Base-by-base conservation (phyloP, 1,284 basidiomycete genomes). In the Laetiporus sulphureus region DNA sequence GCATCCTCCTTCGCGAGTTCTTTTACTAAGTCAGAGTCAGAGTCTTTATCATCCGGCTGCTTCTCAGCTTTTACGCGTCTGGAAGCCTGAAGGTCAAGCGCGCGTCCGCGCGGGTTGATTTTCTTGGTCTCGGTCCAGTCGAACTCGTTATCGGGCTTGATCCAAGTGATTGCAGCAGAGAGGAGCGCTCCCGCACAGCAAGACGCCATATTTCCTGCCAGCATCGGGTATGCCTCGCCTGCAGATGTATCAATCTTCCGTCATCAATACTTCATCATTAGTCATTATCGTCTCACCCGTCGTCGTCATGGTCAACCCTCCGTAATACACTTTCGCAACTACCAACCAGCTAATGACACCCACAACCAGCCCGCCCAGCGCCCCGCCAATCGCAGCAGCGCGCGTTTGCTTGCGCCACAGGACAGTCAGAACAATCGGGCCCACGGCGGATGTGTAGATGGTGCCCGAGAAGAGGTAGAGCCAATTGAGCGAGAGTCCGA, bases 391-490 rank as follows among this genome's bases (percentile, higher is more conserved):
- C 0, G 46, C 50, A 7, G 50, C 45, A 15, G 38, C 23, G 6
- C 38, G 40, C 15, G 45, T 51, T 34, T 51, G 49, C 42, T 46
- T 48, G 13, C 44, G 36, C 49, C 53, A 53, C 15, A 55, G 36
- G n/a, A 56, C 41, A 32, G 48, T 48, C 19, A 51, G 24, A 40
- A 60, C 42, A 35, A 65, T 57, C 4, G 64, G 64, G 22, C 57
- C 48, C 11, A 67, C 64, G 11, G 59, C 64, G 1, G 49, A 39
- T 3, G 43, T 46, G 22, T 41, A 45, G 20, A 61, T 54, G n/a
- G 40, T 40, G 18, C 44, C 44, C 16, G 40, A 32, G 32, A 40
- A 45, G 1, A 40, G 32, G 19, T 37, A 40, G 19, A 45, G 39
- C 34, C 40, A 45, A 27, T 45, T 45, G 29, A 45, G 34, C 19